phyloP scores from a whole-genome alignment of 805 yeast genomes.

The Ogataea saltuana region DNA sequence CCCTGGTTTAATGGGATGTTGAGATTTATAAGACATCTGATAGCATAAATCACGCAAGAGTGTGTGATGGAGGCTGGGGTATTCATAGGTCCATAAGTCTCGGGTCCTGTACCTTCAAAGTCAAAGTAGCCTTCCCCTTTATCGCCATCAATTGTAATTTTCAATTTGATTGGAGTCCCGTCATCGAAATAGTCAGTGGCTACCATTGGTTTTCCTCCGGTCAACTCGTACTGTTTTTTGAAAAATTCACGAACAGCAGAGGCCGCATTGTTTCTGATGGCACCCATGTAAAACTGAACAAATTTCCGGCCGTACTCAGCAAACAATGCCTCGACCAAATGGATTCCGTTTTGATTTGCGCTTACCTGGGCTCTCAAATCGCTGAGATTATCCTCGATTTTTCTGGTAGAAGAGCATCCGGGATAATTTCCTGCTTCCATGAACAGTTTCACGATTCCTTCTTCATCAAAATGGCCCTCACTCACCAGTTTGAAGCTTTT shows the following conservation, averaged over 20 bases:
- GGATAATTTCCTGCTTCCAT: constrained; percentile 48
- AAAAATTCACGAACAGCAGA: constrained; percentile 39
- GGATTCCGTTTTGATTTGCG: constrained; percentile 50
- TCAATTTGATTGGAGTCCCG: constrained; percentile 50
- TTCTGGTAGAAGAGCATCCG: constrained; percentile 56
- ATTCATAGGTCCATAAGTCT: constrained; percentile 53
- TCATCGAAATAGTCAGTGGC: constrained; percentile 55
- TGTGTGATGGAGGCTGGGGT: constrained; percentile 55
- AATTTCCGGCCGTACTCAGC: constrained; percentile 42
- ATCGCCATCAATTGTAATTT: constrained; percentile 41
- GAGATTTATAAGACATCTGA: constrained; percentile 49
- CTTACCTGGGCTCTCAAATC: constrained; percentile 48
- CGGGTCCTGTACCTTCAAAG: constrained; percentile 52
- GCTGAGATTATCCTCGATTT: constrained; percentile 51
- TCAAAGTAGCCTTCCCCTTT: constrained; percentile 48
- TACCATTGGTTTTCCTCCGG: constrained; percentile 34
- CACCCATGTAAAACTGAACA: constrained; percentile 46
- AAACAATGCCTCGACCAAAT: constrained; percentile 41
- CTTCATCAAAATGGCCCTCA: constrained; percentile 51
- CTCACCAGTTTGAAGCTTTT: constrained; percentile 49
- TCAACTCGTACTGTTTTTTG: constrained; percentile 42
- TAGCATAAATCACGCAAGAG: constrained; percentile 54
- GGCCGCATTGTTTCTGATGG: constrained; percentile 45
- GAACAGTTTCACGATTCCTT: constrained; percentile 44
- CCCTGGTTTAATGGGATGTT: constrained; percentile 60